Percentiles rank a stretch among this genome's conserved stretches.
Evolutionary conservation across 1,284 basidiomycete genomes (phyloP).

Genomic region (Apiotrichum gracile): DNA sequence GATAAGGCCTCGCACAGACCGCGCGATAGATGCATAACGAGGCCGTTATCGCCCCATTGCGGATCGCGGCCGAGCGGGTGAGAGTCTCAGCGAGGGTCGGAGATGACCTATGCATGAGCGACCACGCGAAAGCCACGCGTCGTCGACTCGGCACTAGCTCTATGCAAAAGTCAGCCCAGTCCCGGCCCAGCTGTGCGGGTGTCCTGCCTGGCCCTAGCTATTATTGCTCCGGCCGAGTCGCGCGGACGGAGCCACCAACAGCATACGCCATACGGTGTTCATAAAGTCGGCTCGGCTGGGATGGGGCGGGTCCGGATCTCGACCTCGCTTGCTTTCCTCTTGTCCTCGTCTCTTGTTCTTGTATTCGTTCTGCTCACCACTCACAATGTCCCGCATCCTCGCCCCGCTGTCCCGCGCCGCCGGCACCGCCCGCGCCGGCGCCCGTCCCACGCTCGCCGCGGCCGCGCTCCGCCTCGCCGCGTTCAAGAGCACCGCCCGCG

Average conservation of each 20-base stretch:
- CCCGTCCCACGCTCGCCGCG: not conserved
- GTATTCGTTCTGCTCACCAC: not conserved
- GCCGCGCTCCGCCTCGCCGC: not conserved
- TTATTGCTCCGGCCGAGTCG: conserved; percentile 1
- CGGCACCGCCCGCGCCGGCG: conserved; percentile 1
- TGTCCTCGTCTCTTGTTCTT: not conserved
- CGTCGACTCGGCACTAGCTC: too few species aligned
- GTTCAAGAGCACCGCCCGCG: conserved; percentile 14
- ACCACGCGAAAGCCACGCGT: too few species aligned
- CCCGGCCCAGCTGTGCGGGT: not conserved
- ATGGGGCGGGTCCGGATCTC: not conserved
- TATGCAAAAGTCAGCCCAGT: not conserved
- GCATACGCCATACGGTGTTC: not conserved
- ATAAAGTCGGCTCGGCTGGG: too few species aligned
- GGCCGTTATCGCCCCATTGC: too few species aligned
- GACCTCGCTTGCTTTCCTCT: not conserved
- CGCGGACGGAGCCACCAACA: not conserved
- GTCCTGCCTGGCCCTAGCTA: too few species aligned
- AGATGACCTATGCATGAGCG: too few species aligned
- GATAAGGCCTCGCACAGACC: too few species aligned
- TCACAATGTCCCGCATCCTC: not conserved
- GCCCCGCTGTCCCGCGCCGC: not conserved
- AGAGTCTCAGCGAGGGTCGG: too few species aligned
- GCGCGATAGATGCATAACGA: too few species aligned
- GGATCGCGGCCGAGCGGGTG: not conserved